A percentile compares a stretch with the other conserved stretches of the same genome.
These are phyloP conservation scores for Macrolepiota fuliginosa DNA, from an alignment of 768 basidiomycete genomes.

Conservation along the genomic window DNA sequence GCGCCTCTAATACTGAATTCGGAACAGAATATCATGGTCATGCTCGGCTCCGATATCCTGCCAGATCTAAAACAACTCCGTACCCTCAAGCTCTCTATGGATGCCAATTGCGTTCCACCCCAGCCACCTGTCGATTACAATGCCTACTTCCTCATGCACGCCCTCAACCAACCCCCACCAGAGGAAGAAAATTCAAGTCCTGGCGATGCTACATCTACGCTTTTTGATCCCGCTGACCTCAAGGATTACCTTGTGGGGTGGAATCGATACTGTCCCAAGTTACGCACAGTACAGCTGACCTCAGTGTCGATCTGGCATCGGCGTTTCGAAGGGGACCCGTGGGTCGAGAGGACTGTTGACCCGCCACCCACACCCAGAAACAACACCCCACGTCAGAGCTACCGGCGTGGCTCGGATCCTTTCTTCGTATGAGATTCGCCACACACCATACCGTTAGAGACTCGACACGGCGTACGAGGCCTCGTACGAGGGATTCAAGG, in stretches of 20 bases:
- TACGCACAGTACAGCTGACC: conserved; percentile 27
- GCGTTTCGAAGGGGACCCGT: conserved; percentile 26
- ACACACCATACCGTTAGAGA: not conserved
- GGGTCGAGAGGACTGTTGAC: conserved; percentile 15
- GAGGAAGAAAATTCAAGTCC: conserved; percentile 8
- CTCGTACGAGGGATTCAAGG: not conserved
- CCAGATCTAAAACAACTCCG: conserved; percentile 22
- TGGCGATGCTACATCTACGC: conserved; percentile 1
- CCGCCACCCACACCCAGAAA: not conserved
- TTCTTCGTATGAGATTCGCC: not conserved
- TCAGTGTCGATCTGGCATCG: conserved; percentile 21
- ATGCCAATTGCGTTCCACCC: conserved; percentile 13
- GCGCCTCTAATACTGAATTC: not conserved
- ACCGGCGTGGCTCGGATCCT: conserved; percentile 8
- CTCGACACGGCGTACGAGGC: not conserved
- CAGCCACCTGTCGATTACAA: conserved; percentile 12
- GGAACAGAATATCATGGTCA: conserved; percentile 26
- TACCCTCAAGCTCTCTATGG: conserved; percentile 21
- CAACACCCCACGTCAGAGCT: conserved; percentile 1
- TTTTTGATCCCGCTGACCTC: conserved; percentile 14
- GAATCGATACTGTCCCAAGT: conserved; percentile 28
- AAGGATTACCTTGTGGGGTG: conserved; percentile 30
- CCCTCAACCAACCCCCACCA: conserved; percentile 4
- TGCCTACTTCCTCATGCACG: conserved; percentile 10
- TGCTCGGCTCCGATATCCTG: conserved; percentile 27